A percentile compares a stretch with the other conserved stretches of the same genome.
Conservation (phyloP, 1,284 basidiomycete genomes). For the Cystobasidium pallidum region DNA sequence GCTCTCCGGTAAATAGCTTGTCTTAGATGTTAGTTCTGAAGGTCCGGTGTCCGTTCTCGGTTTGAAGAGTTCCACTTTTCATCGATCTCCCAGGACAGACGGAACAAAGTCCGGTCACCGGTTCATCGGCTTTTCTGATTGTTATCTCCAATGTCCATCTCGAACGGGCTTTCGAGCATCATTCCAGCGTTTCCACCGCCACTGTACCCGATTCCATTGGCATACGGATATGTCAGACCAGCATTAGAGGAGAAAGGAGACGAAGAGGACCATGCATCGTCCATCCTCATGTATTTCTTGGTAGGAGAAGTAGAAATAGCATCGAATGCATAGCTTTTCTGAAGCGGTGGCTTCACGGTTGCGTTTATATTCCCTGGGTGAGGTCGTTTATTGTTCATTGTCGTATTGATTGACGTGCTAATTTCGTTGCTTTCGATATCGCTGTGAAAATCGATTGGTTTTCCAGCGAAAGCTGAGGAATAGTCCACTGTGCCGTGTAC, state of each 20-base stretch:
- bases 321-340: constrained; percentile 29
- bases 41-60: too few relatives aligned
- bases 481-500: neutral
- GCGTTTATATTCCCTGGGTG: neutral
- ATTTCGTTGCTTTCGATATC: too few relatives aligned
- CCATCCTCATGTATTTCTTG: constrained; percentile 24
- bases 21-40: too few relatives aligned
- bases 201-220: constrained; percentile 14
- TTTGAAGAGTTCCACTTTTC: too few relatives aligned
- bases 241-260: neutral
- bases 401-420: too few relatives aligned
- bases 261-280: neutral
- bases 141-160: neutral
- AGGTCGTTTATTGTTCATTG: neutral
- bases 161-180: constrained; percentile 22
- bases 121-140: neutral
- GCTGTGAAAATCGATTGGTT: neutral
- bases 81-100: too few relatives aligned
- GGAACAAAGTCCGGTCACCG: too few relatives aligned
- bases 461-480: neutral
- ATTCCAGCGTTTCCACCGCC: constrained; percentile 1
- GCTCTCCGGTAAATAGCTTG: too few relatives aligned
- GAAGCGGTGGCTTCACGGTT: constrained; percentile 2
- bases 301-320: constrained; percentile 19
- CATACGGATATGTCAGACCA: neutral